A percentile compares a stretch with the other conserved stretches of the same genome.
Conservation (phyloP, 2,329 filamentous ascomycete species). For the Fusarium keratoplasticum region DNA sequence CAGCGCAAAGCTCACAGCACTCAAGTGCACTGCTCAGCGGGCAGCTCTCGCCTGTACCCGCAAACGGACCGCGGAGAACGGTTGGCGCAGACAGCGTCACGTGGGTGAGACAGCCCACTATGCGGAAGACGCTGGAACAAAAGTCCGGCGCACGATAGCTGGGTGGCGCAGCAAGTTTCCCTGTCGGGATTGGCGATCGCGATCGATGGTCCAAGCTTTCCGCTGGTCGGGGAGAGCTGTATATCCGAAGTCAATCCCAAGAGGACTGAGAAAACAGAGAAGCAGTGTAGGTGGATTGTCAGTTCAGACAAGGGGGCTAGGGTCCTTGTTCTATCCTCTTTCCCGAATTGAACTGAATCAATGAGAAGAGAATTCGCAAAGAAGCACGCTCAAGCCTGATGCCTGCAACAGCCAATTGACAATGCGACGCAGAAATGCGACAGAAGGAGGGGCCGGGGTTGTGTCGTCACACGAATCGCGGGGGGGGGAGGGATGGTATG, state of each 20-base stretch:
- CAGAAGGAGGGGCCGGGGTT: conserved; percentile 10
- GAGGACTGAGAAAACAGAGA: not conserved
- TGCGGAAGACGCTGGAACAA: conserved; percentile 25
- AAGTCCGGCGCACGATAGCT: conserved; percentile 21
- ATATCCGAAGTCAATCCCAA: conserved; percentile 8
- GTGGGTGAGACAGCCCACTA: conserved; percentile 22
- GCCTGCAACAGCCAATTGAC: conserved; percentile 11
- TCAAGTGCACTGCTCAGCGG: conserved; percentile 18
- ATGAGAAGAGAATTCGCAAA: conserved; percentile 5
- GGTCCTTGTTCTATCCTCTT: conserved; percentile 3
- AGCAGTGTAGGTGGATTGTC: not conserved
- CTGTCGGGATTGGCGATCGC: conserved; percentile 17
- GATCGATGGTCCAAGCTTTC: conserved; percentile 35
- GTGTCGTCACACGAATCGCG: conserved; percentile 31
- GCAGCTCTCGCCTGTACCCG: conserved; percentile 28
- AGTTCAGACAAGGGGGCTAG: not conserved
- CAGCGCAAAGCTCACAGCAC: conserved; percentile 17
- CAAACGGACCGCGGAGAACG: conserved; percentile 22
- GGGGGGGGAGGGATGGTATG: not conserved
- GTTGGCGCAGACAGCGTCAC: conserved; percentile 21
- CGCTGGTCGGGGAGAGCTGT: not conserved
- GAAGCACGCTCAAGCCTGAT: conserved; percentile 7
- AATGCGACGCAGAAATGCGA: conserved; percentile 22
- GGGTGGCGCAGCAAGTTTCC: conserved; percentile 18
- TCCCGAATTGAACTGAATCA: conserved; percentile 13